Conservation (phyloP, 202 grass and related monocot genomes). For the Cymbopogon flexuosus region DNA sequence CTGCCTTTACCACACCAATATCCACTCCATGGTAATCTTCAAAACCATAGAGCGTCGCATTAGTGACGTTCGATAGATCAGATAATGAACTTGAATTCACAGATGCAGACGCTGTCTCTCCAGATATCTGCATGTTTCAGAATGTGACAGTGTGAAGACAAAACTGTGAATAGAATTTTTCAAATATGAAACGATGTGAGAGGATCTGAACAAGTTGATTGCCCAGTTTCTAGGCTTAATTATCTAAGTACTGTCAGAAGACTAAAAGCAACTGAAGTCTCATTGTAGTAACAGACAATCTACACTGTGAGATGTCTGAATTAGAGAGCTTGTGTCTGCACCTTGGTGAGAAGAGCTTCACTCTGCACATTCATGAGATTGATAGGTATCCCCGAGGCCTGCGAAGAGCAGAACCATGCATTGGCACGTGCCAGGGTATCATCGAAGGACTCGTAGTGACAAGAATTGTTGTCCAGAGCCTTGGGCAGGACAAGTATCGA, state of each 20-base stretch:
- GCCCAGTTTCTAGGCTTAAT: neutral
- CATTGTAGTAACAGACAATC: neutral
- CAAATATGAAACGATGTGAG: neutral
- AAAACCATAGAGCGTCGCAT: constrained; percentile 76
- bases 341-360: constrained; percentile 86
- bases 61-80: constrained; percentile 59
- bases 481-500: constrained; percentile 69
- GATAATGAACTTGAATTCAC: constrained; percentile 67
- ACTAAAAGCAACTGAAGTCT: constrained; percentile 1
- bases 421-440: constrained; percentile 62
- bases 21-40: constrained; percentile 91
- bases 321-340: constrained; percentile 2
- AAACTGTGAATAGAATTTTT: neutral
- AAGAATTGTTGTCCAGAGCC: constrained; percentile 43
- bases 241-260: neutral
- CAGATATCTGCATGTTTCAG: constrained; percentile 59
- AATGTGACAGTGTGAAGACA: neutral
- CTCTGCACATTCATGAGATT: constrained; percentile 65
- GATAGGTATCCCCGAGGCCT: constrained; percentile 51
- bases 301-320: neutral
- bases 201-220: neutral
- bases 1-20: constrained; percentile 78
- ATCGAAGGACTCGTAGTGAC: constrained; percentile 59
- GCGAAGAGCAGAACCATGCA: constrained; percentile 58
- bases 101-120: constrained; percentile 65